These are phyloP conservation scores for Alternaria rosae DNA, from an alignment of 2,329 filamentous ascomycete species.

Conservation along the genomic window DNA sequence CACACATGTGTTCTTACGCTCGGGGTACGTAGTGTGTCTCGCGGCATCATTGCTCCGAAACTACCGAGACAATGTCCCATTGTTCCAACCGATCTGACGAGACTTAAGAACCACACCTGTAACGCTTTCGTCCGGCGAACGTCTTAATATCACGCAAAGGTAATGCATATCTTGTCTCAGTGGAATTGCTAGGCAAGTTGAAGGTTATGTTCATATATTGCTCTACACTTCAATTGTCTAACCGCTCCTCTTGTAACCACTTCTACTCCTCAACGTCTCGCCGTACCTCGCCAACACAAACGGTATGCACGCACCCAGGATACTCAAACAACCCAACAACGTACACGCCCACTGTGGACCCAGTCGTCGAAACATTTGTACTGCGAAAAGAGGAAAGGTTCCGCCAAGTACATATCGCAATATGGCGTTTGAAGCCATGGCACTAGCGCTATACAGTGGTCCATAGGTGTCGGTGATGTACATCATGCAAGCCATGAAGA, in stretches of 20 bases:
- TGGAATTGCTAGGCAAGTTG: no score
- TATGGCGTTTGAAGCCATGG: constrained; percentile 66
- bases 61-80: no score
- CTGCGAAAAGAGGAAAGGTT: constrained; percentile 67
- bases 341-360: constrained; percentile 20
- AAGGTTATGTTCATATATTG: no score
- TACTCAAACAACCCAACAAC: constrained; percentile 15
- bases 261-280: constrained; percentile 17
- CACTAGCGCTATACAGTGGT: constrained; percentile 63
- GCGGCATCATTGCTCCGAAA: constrained; percentile 6
- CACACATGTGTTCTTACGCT: not conserved
- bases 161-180: no score
- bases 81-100: no score
- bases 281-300: constrained; percentile 26
- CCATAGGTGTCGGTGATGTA: constrained; percentile 52
- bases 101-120: no score
- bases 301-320: constrained; percentile 12
- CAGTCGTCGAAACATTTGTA: constrained; percentile 52
- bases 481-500: constrained; percentile 18
- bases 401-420: constrained; percentile 64
- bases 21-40: not conserved
- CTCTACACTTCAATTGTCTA: no score
- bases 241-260: constrained; percentile 14
- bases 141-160: no score
- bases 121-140: no score